These are phyloP conservation scores for Zymoseptoria brevis DNA, from an alignment of 2,329 filamentous ascomycete genomes.

Conservation along the genomic window DNA sequence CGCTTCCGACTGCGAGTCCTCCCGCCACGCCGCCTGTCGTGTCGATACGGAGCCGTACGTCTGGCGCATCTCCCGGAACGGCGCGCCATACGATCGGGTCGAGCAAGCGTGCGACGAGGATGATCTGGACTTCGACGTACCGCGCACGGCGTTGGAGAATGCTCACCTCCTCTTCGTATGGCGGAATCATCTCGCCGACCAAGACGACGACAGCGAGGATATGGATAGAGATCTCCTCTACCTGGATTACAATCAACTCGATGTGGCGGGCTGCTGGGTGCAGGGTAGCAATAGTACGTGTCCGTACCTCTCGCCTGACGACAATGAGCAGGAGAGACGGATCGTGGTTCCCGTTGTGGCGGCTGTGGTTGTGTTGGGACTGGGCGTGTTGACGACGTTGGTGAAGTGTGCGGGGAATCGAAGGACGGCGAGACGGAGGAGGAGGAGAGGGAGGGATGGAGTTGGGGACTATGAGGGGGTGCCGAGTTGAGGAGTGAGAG, in stretches of 20 bases:
- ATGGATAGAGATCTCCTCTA: conserved; percentile 35
- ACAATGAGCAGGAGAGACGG: conserved; percentile 34
- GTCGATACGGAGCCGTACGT: conserved; percentile 45
- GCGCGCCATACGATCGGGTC: conserved; percentile 34
- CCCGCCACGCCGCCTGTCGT: conserved; percentile 51
- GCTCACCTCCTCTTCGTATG: conserved; percentile 42
- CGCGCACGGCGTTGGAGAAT: conserved; percentile 57
- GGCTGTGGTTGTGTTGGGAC: conserved; percentile 53
- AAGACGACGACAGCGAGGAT: conserved; percentile 16
- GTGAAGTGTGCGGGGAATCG: conserved; percentile 58
- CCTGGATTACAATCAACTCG: conserved; percentile 55
- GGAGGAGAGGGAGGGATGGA: conserved; percentile 39
- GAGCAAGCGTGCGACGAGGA: conserved; percentile 39
- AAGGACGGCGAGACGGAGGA: conserved; percentile 43
- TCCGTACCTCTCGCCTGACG: conserved; percentile 41
- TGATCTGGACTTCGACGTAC: conserved; percentile 47
- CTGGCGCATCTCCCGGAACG: conserved; percentile 46
- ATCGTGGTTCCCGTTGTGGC: conserved; percentile 56
- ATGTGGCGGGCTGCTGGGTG: conserved; percentile 53
- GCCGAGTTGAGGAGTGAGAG: conserved; percentile 32
- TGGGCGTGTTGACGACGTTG: conserved; percentile 54
- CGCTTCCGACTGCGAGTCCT: conserved; percentile 47
- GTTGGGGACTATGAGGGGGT: conserved; percentile 61
- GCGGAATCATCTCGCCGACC: conserved; percentile 10
- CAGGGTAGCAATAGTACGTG: conserved; percentile 48